Percentiles rank a stretch among this genome's conserved stretches.
Conservation (phyloP, 495 filamentous ascomycete genomes). For the Niebla homalea region DNA sequence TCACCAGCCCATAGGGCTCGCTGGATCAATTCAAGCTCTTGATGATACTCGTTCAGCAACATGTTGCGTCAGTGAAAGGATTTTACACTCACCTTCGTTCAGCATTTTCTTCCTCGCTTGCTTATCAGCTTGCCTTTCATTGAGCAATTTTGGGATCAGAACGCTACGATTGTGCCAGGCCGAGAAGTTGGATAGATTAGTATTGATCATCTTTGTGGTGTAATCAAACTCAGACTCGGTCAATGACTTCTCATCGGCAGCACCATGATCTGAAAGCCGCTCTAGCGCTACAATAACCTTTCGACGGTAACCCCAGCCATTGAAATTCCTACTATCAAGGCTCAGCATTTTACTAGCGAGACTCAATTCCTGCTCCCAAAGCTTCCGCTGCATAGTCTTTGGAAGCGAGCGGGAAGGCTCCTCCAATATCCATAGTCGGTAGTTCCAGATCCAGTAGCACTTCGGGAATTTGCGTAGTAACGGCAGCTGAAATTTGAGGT, state of each 20-base stretch:
- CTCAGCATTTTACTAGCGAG: constrained; percentile 76
- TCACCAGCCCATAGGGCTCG: constrained; percentile 72
- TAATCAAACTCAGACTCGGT: constrained; percentile 75
- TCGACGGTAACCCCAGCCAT: constrained; percentile 88
- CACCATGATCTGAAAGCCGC: constrained; percentile 25
- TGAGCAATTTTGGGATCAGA: constrained; percentile 62
- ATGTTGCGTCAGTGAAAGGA: neutral
- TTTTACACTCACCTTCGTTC: constrained; percentile 55
- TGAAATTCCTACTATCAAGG: constrained; percentile 84
- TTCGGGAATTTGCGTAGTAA: constrained; percentile 79
- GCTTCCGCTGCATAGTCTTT: constrained; percentile 32
- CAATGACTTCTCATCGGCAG: constrained; percentile 32
- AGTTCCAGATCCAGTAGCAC: constrained; percentile 99
- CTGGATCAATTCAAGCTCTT: constrained; percentile 62
- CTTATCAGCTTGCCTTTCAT: constrained; percentile 50
- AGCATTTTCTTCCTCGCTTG: constrained; percentile 51
- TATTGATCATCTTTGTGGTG: constrained; percentile 72
- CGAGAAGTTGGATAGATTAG: constrained; percentile 84
- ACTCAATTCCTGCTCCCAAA: constrained; percentile 75
- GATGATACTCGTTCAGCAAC: neutral
- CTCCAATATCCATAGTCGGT: constrained; percentile 76
- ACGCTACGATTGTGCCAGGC: constrained; percentile 88
- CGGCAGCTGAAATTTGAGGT: constrained; percentile 69
- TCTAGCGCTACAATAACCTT: constrained; percentile 59
- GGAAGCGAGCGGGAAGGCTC: constrained; percentile 53